Base-by-base conservation (phyloP, 2,329 filamentous ascomycete species). In the Aureobasidium melanogenum region DNA sequence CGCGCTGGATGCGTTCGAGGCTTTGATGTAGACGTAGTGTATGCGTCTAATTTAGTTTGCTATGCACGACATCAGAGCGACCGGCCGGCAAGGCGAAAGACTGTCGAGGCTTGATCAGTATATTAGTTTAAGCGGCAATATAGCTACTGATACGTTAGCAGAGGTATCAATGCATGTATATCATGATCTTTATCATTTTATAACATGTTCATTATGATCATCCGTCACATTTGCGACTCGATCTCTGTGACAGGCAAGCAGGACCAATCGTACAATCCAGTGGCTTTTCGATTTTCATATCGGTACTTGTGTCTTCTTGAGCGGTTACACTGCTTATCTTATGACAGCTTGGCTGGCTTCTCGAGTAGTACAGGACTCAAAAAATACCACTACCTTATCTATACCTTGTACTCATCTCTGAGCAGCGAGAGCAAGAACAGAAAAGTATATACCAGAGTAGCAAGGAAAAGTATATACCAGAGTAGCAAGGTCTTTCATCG, bases 1-100 rank as follows among this genome's bases (percentile, higher is more conserved):
- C 62, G 70, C 70, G 4, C 63, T 70, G 61, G 50, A 62, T 51
- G 28, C 68, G 43, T 70, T 69, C 47, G 62, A 65, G 61, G 61
- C 61, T 39, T 51, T 55, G 32, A 41, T 63, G 59, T 56, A 61
- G 43, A 44, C 22, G 24, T n/a, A 7, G 22, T 24, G 30, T n/a
- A 48, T 48, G 41, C 19, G 12, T 56, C 22, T 55, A 22, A 22
- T 28, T 9, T 54, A 34, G 34, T 26, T 41, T 12, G 26, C 14
- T 12, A 54, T 54, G 51, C 51, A 54, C 51, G 36, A 54, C 51
- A 54, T 54, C 48, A 7, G 28, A 47, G 26, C 22, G 36, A 54
- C 43, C 36, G 19, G 6, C 48, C 9, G 32, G 48, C 32, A 36
- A 34, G 38, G 30, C 32, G 10, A 36, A 19, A 38, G 26, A 32